A percentile compares a stretch with the other conserved stretches of the same genome.
These are phyloP conservation scores for Hylodesmum podocarpum DNA, from an alignment of 306 rosid species.

Conservation along the genomic window DNA sequence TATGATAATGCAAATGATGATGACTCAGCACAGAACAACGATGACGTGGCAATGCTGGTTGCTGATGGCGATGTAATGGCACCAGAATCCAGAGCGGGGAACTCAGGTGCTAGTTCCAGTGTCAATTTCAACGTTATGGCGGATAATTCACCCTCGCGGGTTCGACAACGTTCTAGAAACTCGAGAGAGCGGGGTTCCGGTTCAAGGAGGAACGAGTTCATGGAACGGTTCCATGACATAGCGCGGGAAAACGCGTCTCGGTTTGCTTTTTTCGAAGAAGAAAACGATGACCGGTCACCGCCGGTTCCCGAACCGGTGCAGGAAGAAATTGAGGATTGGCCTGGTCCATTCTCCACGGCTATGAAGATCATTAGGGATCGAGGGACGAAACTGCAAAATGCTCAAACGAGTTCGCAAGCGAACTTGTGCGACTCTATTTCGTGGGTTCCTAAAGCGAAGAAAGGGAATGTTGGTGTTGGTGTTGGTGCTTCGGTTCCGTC, in stretches of 20 bases:
- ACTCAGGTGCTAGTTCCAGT: neutral
- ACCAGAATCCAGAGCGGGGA: neutral
- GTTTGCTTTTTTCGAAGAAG: conserved; percentile 48
- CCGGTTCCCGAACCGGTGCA: conserved; percentile 30
- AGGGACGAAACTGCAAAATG: conserved; percentile 21
- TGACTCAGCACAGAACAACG: conserved; percentile 24
- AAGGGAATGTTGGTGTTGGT: neutral
- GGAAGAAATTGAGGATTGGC: conserved; percentile 71
- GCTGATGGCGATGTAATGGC: neutral
- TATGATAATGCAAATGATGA: conserved; percentile 4
- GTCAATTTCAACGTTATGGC: neutral
- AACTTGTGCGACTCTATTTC: conserved; percentile 19
- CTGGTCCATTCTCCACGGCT: conserved; percentile 91
- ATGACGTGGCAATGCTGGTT: conserved; percentile 4
- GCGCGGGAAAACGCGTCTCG: conserved; percentile 61
- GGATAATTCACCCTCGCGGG: conserved; percentile 13
- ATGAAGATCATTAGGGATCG: conserved; percentile 73
- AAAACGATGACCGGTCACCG: neutral
- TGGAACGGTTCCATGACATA: conserved; percentile 50
- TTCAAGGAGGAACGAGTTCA: conserved; percentile 17
- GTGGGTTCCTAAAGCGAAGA: conserved; percentile 48
- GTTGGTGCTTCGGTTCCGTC: conserved; percentile 46
- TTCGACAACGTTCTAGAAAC: conserved; percentile 5
- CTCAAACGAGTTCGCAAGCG: neutral
- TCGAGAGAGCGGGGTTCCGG: conserved; percentile 2